These are phyloP conservation scores for Glycyrrhiza uralensis DNA, from an alignment of 306 rosid genomes.

Conservation along the genomic window DNA sequence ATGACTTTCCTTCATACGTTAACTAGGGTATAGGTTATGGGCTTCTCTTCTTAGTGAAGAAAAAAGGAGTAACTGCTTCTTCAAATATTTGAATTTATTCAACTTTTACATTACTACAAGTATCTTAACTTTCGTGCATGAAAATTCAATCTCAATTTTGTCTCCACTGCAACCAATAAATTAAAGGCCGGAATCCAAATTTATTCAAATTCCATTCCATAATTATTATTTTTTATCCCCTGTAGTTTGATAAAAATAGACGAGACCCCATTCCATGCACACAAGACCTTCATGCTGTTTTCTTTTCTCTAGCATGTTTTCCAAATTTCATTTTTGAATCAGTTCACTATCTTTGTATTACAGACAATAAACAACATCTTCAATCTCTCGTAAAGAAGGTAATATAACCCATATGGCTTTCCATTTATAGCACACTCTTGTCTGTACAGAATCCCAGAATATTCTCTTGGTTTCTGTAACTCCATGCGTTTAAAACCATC, in stretches of 20 bases:
- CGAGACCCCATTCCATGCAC: background rate
- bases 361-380: background rate
- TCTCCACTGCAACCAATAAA: background rate
- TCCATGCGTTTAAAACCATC: background rate
- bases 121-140: background rate
- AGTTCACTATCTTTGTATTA: background rate
- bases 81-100: background rate
- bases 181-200: background rate
- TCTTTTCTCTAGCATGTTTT: background rate
- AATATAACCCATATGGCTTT: background rate
- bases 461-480: background rate
- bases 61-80: background rate
- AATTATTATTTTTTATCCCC: background rate
- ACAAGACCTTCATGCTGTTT: background rate
- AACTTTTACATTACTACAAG: background rate
- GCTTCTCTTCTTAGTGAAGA: slow-evolving; percentile 6
- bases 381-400: background rate
- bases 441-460: background rate
- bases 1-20: background rate
- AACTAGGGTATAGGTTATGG: background rate
- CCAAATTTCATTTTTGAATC: background rate
- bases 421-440: background rate
- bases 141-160: slow-evolving; percentile 6
- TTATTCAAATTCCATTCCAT: background rate
- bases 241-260: background rate